Percentiles rank a stretch among this genome's conserved stretches.
phyloP scores from a whole-genome alignment of 2,329 filamentous ascomycete species.

The Hymenoscyphus repandus region DNA sequence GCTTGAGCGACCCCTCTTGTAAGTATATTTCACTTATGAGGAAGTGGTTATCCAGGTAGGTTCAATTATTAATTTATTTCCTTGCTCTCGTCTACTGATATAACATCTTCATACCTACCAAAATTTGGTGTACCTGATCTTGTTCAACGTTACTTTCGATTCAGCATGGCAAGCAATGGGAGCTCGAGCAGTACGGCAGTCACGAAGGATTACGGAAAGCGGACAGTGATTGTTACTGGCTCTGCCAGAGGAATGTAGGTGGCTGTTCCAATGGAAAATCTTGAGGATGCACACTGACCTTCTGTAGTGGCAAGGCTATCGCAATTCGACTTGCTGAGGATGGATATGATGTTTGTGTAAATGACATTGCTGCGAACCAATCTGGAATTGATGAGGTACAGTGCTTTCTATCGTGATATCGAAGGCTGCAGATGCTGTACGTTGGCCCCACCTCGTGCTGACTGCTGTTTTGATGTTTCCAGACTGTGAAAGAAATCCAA shows the following conservation, averaged over 20 bases:
- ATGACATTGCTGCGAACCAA: slow-evolving; percentile 52
- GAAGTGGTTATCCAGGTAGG: too few relatives aligned
- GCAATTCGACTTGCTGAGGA: slow-evolving; percentile 59
- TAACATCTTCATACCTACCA: too few relatives aligned
- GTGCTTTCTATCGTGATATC: slow-evolving; percentile 22
- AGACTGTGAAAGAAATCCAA: slow-evolving; percentile 47
- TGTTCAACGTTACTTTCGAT: too few relatives aligned
- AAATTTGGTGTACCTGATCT: too few relatives aligned
- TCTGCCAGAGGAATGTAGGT: slow-evolving; percentile 37
- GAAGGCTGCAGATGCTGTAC: not conserved
- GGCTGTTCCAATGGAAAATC: not conserved
- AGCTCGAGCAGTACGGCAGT: slow-evolving; percentile 18
- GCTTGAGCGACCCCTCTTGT: too few relatives aligned
- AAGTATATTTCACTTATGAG: too few relatives aligned
- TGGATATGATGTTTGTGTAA: slow-evolving; percentile 62
- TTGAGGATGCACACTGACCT: slow-evolving; percentile 17
- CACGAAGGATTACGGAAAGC: slow-evolving; percentile 27
- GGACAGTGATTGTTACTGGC: slow-evolving; percentile 36
- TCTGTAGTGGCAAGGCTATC: slow-evolving; percentile 52
- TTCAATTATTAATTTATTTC: too few relatives aligned
- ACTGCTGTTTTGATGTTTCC: not conserved
- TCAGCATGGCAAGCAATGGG: slow-evolving; percentile 12
- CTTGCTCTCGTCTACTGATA: too few relatives aligned
- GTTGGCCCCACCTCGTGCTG: not conserved
- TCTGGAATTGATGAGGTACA: slow-evolving; percentile 44